Percentiles rank a stretch among this genome's conserved stretches.
Conservation (phyloP, 352 stramenopile species). For the Pythium utonaiense region DNA sequence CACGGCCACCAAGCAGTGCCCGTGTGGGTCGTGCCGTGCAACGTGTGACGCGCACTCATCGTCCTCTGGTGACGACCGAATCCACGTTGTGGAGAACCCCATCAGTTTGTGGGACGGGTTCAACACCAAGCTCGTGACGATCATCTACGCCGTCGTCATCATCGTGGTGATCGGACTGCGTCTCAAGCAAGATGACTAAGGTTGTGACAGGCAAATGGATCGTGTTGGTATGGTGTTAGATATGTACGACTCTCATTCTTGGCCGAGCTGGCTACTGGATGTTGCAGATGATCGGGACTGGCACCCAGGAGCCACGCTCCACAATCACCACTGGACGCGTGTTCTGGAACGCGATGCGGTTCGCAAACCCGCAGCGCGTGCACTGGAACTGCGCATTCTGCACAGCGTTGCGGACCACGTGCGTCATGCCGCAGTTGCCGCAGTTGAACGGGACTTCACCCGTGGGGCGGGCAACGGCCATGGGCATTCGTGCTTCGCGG, state of each 20-base stretch:
- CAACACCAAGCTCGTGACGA: constrained; percentile 47
- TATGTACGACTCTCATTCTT: background rate
- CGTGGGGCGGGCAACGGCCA: constrained; percentile 35
- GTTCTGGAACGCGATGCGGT: constrained; percentile 55
- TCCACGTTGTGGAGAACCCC: constrained; percentile 56
- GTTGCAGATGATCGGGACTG: constrained; percentile 62
- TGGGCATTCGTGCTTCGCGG: constrained; percentile 11
- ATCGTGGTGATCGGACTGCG: constrained; percentile 34
- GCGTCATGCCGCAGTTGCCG: constrained; percentile 52
- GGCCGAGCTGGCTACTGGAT: constrained; percentile 56
- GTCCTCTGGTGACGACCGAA: constrained; percentile 27
- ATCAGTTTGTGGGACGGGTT: constrained; percentile 73
- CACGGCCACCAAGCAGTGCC: constrained; percentile 59
- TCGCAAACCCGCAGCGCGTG: constrained; percentile 47
- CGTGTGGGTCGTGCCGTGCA: constrained; percentile 61
- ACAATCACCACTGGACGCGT: constrained; percentile 37
- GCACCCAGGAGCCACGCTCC: constrained; percentile 46
- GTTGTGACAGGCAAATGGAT: background rate
- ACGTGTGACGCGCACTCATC: constrained; percentile 53
- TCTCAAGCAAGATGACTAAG: constrained; percentile 37
- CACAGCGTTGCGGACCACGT: constrained; percentile 57
- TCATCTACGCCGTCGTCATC: constrained; percentile 51
- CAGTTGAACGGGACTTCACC: constrained; percentile 51
- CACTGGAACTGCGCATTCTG: constrained; percentile 58
- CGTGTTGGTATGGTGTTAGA: background rate